Evolutionary conservation across 2,329 filamentous ascomycete genomes (phyloP).

Genomic region (Penicillium psychrosexuale): DNA sequence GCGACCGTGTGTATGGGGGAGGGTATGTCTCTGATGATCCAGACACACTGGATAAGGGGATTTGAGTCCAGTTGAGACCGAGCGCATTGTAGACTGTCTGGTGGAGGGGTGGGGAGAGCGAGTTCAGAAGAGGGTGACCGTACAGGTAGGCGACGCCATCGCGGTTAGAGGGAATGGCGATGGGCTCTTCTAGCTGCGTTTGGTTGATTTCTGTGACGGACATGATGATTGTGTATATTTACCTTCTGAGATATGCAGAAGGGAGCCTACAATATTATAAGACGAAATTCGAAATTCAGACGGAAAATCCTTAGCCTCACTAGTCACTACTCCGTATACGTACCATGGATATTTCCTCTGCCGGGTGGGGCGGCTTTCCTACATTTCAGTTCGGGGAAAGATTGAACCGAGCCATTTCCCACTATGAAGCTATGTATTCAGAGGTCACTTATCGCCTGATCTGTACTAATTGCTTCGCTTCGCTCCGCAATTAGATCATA

Average conservation of each 20-base stretch:
- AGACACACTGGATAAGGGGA: slow-evolving; percentile 42
- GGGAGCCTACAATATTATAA: slow-evolving; percentile 1
- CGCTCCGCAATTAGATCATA: too few species aligned
- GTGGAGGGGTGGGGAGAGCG: slow-evolving; percentile 55
- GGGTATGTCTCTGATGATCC: slow-evolving; percentile 32
- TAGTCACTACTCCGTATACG: too few species aligned
- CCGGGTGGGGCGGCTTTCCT: background rate
- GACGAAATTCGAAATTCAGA: background rate
- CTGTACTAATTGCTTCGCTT: too few species aligned
- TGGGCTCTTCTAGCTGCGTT: slow-evolving; percentile 30
- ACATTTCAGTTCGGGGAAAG: background rate
- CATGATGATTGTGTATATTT: slow-evolving; percentile 18
- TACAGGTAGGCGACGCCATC: slow-evolving; percentile 56
- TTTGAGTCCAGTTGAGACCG: slow-evolving; percentile 52
- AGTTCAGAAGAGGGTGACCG: slow-evolving; percentile 56
- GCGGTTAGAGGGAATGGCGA: slow-evolving; percentile 33
- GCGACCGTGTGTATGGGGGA: slow-evolving; percentile 35
- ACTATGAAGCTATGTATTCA: background rate
- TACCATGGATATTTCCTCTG: background rate
- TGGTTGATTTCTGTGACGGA: slow-evolving; percentile 16
- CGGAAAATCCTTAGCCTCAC: slow-evolving; percentile 1
- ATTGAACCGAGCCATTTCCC: background rate
- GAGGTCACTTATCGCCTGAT: too few species aligned
- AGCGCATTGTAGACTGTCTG: slow-evolving; percentile 53
- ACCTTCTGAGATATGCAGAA: background rate